A percentile compares a stretch with the other conserved stretches of the same genome.
phyloP scores from a whole-genome alignment of 805 yeast species.

The Metschnikowia orientalis region DNA sequence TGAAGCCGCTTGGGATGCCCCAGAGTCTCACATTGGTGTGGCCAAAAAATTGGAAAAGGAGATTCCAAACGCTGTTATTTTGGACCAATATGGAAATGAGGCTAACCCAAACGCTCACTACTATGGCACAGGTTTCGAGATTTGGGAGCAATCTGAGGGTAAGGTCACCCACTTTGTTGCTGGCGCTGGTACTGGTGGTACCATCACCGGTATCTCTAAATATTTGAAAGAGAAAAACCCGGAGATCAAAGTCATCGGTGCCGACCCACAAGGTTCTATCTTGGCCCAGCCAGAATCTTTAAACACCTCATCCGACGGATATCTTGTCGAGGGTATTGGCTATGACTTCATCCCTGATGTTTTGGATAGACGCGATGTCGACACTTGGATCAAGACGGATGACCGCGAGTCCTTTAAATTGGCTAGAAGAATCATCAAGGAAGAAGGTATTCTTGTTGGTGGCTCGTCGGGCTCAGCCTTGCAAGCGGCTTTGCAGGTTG shows the following conservation, averaged over 20 bases:
- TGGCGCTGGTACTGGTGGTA: slow-evolving; percentile 96
- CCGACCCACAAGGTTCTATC: slow-evolving; percentile 85
- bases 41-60: slow-evolving; percentile 76
- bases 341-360: slow-evolving; percentile 86
- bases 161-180: slow-evolving; percentile 73
- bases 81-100: slow-evolving; percentile 76
- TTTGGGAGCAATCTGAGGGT: slow-evolving; percentile 75
- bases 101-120: slow-evolving; percentile 84
- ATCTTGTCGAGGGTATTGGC: slow-evolving; percentile 88
- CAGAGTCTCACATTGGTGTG: slow-evolving; percentile 87
- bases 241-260: slow-evolving; percentile 62
- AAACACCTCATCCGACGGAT: slow-evolving; percentile 53
- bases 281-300: slow-evolving; percentile 74
- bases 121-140: slow-evolving; percentile 79
- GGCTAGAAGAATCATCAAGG: slow-evolving; percentile 76
- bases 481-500: slow-evolving; percentile 70
- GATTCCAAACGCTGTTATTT: slow-evolving; percentile 77
- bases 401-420: slow-evolving; percentile 74
- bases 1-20: slow-evolving; percentile 90
- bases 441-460: slow-evolving; percentile 84
- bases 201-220: slow-evolving; percentile 85
- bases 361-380: slow-evolving; percentile 59
- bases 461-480: slow-evolving; percentile 87
- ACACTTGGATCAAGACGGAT: slow-evolving; percentile 81
- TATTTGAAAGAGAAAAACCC: slow-evolving; percentile 71